Evolutionary conservation across 768 basidiomycete genomes (phyloP), one percentile per base, ranked within the genome.

Genomic region (Phylloporus scabripes): DNA sequence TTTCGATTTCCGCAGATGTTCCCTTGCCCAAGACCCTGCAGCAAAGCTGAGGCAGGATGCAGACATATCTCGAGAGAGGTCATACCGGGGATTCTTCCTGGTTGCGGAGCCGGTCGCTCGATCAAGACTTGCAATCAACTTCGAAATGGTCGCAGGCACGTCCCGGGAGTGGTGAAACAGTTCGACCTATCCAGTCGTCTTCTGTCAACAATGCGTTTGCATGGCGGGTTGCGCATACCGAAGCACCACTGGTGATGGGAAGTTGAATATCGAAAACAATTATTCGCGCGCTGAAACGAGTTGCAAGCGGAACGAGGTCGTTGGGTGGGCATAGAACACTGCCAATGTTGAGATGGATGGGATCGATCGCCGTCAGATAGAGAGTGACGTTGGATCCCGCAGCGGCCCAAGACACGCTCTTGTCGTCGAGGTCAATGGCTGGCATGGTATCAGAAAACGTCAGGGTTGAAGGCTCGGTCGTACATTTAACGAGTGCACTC

Each of bases 161-260:
- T 98, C 92, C 37, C 81, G 78, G 1, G 92, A 94, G 61, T 99
- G 94, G 61, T 96, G 91, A 70, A 92, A 98, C 10, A 99, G 71
- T 64, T 99, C 96, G 39, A 98, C 77, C 91, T 90, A 38, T 2
- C 5, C 9, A 31, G 20, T 37, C 20, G 50, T 31, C 21, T 18
- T 18, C 23, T 11, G 39, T 49, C 37, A 55, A 41, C 21, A 7
- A 24, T 8, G 2, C 39, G 7, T n/a, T 11, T 21, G 23, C 28
- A 20, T 7, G n/a, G 8, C 15, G 3, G 15, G 31, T 40, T 15
- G 10, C 23, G 64, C 77, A 54, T 65, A 93, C 93, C 36, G 90
- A 84, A 55, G 91, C 76, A 34, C 96, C 96, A 1, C 81, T 75
- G 10, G 85, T 92, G 54, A 99, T 87, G 0, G 96, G 96, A 41